Percentiles rank a stretch among this genome's conserved stretches.
Evolutionary conservation across 2,329 filamentous ascomycete species (phyloP).

Genomic region (Herpotrichia juniperi): DNA sequence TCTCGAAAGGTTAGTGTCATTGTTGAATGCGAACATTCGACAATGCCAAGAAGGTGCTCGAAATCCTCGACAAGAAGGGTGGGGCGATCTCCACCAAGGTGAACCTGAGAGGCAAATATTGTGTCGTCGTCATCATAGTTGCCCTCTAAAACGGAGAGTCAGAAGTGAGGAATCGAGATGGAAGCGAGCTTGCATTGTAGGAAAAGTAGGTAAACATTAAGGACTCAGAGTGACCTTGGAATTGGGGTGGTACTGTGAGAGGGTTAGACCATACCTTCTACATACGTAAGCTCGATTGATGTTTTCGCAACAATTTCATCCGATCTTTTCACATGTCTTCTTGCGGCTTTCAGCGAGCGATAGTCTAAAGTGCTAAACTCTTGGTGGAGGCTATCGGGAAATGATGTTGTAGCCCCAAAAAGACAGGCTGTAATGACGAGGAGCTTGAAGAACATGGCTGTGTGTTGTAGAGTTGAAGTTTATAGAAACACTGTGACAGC

Average conservation of each 20-base stretch:
- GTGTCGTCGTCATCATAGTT: background rate
- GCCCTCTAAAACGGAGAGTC: background rate
- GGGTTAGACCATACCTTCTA: conserved; percentile 1
- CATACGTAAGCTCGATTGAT: conserved; percentile 3
- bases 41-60: conserved; percentile 9
- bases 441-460: background rate
- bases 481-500: background rate
- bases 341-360: conserved; percentile 2
- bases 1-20: conserved; percentile 5
- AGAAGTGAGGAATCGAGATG: background rate
- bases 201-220: background rate
- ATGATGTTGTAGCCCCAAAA: background rate
- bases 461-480: background rate
- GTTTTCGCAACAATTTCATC: background rate
- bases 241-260: background rate
- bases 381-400: background rate
- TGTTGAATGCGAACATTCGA: conserved; percentile 1
- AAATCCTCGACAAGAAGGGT: conserved; percentile 9
- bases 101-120: conserved; percentile 1
- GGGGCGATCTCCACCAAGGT: conserved; percentile 2
- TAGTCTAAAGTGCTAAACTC: background rate
- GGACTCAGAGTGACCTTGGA: background rate
- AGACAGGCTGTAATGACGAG: background rate
- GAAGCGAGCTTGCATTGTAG: background rate
- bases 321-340: conserved; percentile 1